phyloP scores from a whole-genome alignment of 192 early-diverging fungal genomes.

The Entrophospora sp. region DNA sequence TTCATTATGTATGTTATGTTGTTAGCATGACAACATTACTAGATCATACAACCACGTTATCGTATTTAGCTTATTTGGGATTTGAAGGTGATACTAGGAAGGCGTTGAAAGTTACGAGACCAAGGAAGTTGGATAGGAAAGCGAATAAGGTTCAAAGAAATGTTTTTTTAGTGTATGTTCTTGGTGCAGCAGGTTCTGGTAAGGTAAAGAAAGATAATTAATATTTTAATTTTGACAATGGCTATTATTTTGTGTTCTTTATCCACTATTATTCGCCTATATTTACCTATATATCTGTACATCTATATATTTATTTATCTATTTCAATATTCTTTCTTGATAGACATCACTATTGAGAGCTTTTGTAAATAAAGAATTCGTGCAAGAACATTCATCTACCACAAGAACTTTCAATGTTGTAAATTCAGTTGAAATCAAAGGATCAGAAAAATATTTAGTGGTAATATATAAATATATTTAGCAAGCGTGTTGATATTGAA shows the following conservation, averaged over 20 bases:
- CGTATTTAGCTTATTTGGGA: constrained; percentile 95
- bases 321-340: background rate
- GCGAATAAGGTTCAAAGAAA: constrained; percentile 78
- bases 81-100: constrained; percentile 83
- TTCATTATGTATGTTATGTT: constrained; percentile 14
- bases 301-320: background rate
- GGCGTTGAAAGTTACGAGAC: constrained; percentile 73
- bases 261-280: too few relatives aligned
- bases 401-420: constrained; percentile 72
- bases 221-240: too few relatives aligned
- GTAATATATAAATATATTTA: too few relatives aligned
- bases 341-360: constrained; percentile 76
- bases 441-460: constrained; percentile 89
- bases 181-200: constrained; percentile 87
- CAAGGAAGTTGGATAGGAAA: constrained; percentile 63
- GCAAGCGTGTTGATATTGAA: too few relatives aligned
- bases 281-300: background rate
- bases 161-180: constrained; percentile 90
- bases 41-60: constrained; percentile 80
- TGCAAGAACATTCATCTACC: constrained; percentile 66
- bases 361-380: constrained; percentile 80
- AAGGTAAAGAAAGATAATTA: too few relatives aligned
- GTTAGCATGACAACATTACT: constrained; percentile 90
- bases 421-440: constrained; percentile 92
- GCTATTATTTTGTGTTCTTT: too few relatives aligned